Conservation (phyloP, 768 basidiomycete genomes). For the Amanita thiersii region DNA sequence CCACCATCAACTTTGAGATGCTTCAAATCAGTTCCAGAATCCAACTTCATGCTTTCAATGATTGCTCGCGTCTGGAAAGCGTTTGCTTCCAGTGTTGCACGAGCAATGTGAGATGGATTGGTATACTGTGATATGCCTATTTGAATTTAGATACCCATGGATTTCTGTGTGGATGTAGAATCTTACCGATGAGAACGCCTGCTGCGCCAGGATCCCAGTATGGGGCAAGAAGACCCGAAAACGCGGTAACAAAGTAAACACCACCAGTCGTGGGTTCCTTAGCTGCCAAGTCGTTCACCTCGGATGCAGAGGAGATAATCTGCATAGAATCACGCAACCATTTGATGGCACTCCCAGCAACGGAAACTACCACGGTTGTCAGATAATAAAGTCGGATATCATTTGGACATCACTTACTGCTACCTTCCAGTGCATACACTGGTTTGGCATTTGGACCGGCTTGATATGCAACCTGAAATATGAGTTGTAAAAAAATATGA, state of each 20-base stretch:
- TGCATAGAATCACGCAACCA: slow-evolving; percentile 92
- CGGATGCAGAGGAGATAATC: slow-evolving; percentile 69
- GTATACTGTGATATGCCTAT: slow-evolving; percentile 79
- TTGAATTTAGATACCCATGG: neutral
- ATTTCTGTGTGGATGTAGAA: neutral
- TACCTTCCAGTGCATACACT: slow-evolving; percentile 91
- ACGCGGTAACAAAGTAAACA: slow-evolving; percentile 94
- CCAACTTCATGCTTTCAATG: slow-evolving; percentile 90
- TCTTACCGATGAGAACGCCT: slow-evolving; percentile 70
- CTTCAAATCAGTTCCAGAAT: slow-evolving; percentile 73
- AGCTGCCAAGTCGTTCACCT: slow-evolving; percentile 81
- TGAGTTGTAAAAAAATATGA: slow-evolving; percentile 8
- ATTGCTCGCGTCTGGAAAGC: slow-evolving; percentile 95
- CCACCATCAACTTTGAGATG: slow-evolving; percentile 96
- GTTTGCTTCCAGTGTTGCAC: slow-evolving; percentile 93
- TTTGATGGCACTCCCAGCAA: slow-evolving; percentile 92
- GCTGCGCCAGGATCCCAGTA: slow-evolving; percentile 96
- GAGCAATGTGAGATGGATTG: slow-evolving; percentile 86
- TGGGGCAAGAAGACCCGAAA: slow-evolving; percentile 92
- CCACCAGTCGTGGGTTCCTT: slow-evolving; percentile 77
- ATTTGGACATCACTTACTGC: slow-evolving; percentile 46
- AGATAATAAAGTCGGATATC: slow-evolving; percentile 1
- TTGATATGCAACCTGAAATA: slow-evolving; percentile 78
- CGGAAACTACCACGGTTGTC: slow-evolving; percentile 51
- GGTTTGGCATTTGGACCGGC: slow-evolving; percentile 71